Conservation (phyloP, 2,329 filamentous ascomycete genomes). For the Aspergillus ochraceus region DNA sequence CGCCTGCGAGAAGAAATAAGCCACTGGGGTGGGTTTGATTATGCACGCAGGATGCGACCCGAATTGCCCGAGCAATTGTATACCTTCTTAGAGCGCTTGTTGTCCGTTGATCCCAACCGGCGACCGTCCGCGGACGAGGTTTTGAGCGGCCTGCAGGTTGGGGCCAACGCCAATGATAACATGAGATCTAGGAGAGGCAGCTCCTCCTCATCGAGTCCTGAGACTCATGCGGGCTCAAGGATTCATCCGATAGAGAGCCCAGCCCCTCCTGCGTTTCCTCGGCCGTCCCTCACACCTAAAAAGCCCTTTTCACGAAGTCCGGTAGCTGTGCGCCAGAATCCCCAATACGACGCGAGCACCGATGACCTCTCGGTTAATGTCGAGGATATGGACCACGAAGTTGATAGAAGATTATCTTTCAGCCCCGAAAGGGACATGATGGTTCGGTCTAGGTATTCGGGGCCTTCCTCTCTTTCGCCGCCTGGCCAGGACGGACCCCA, state of each 20-base stretch:
- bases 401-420: conserved; percentile 20
- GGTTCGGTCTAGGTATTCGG: conserved; percentile 30
- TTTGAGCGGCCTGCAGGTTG: conserved; percentile 71
- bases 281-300: conserved; percentile 28
- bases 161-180: conserved; percentile 52
- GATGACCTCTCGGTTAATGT: conserved; percentile 16
- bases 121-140: conserved; percentile 87
- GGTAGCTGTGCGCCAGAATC: conserved; percentile 24
- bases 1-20: conserved; percentile 81
- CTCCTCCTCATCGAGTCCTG: conserved; percentile 30
- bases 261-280: conserved; percentile 24
- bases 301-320: conserved; percentile 25
- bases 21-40: conserved; percentile 82
- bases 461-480: conserved; percentile 24
- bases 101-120: conserved; percentile 73
- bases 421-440: conserved; percentile 34
- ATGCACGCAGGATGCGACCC: conserved; percentile 69
- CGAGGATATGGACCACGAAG: conserved; percentile 9
- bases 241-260: conserved; percentile 44
- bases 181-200: conserved; percentile 39
- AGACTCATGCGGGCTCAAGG: conserved; percentile 33
- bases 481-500: conserved; percentile 18
- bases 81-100: conserved; percentile 74
- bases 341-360: conserved; percentile 26
- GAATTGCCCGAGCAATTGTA: conserved; percentile 88